A percentile compares a stretch with the other conserved stretches of the same genome.
These are phyloP conservation scores for Termitomyces sp. DNA, from an alignment of 768 basidiomycete genomes.

Conservation along the genomic window DNA sequence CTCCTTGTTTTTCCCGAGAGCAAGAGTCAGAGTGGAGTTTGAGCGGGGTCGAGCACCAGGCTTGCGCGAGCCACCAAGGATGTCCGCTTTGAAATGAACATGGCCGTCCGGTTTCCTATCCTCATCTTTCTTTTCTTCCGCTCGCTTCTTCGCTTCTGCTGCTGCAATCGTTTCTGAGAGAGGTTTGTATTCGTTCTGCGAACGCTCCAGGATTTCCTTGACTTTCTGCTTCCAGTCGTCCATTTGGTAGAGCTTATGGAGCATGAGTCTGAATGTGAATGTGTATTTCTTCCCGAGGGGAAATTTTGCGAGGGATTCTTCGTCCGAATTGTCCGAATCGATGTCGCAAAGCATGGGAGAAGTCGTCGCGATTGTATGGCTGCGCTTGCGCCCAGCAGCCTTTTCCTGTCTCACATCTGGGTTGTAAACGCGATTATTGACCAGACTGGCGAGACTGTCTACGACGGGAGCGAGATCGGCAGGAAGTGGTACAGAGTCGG, in stretches of 20 bases:
- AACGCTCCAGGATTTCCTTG: slow-evolving; percentile 47
- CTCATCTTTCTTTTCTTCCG: neutral
- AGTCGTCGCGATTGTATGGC: slow-evolving; percentile 23
- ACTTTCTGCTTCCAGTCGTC: slow-evolving; percentile 60
- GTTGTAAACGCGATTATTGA: slow-evolving; percentile 11
- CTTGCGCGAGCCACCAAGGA: slow-evolving; percentile 16
- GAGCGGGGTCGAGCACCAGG: slow-evolving; percentile 28
- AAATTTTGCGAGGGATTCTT: slow-evolving; percentile 35
- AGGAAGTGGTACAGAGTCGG: slow-evolving; percentile 23
- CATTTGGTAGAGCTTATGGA: slow-evolving; percentile 60
- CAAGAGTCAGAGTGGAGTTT: slow-evolving; percentile 25
- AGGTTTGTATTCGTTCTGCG: slow-evolving; percentile 54
- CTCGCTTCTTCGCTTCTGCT: slow-evolving; percentile 3
- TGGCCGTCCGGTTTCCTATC: slow-evolving; percentile 11
- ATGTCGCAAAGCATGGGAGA: slow-evolving; percentile 7
- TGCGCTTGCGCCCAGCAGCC: slow-evolving; percentile 13
- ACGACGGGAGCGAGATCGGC: slow-evolving; percentile 34
- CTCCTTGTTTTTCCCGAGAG: slow-evolving; percentile 14
- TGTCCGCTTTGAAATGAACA: slow-evolving; percentile 25
- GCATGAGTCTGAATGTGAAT: slow-evolving; percentile 67
- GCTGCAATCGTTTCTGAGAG: slow-evolving; percentile 35
- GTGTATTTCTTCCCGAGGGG: slow-evolving; percentile 43
- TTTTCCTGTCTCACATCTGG: neutral
- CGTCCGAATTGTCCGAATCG: slow-evolving; percentile 19
- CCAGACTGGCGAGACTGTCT: slow-evolving; percentile 27